Percentiles rank a stretch among this genome's conserved stretches.
phyloP scores from a whole-genome alignment of 768 basidiomycete genomes.

The Daedaleopsis nitida region DNA sequence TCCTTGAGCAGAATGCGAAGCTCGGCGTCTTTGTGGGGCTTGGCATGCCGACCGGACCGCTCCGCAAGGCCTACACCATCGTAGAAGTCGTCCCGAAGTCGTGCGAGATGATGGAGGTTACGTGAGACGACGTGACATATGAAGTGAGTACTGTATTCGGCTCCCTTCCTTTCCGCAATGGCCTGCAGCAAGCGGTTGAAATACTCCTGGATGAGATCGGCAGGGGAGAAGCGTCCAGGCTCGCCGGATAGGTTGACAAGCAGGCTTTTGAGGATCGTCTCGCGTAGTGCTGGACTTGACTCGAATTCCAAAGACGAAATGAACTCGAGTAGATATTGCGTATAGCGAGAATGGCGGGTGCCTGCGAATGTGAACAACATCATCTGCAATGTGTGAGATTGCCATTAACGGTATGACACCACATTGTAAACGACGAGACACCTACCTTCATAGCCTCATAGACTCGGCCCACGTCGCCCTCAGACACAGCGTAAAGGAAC shows the following conservation, averaged over 20 bases:
- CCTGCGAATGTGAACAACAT: constrained; percentile 39
- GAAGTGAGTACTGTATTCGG: constrained; percentile 26
- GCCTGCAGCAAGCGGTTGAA: constrained; percentile 27
- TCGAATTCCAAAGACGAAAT: constrained; percentile 35
- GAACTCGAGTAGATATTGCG: constrained; percentile 35
- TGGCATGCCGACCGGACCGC: constrained; percentile 22
- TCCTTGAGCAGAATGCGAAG: constrained; percentile 17
- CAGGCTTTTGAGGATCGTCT: constrained; percentile 18
- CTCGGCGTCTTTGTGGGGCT: constrained; percentile 22
- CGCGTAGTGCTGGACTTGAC: constrained; percentile 23
- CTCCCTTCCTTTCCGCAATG: constrained; percentile 21
- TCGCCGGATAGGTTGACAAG: constrained; percentile 34
- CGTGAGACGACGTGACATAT: constrained; percentile 28
- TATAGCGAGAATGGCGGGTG: constrained; percentile 35
- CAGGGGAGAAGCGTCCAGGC: constrained; percentile 26
- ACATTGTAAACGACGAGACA: no score
- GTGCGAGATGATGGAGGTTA: constrained; percentile 26
- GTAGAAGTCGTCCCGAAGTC: constrained; percentile 25
- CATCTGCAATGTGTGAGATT: background rate
- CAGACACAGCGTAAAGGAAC: constrained; percentile 27
- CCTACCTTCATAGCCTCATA: constrained; percentile 36
- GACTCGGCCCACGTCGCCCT: constrained; percentile 36
- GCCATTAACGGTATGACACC: no score
- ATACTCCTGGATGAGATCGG: constrained; percentile 34
- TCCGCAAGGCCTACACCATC: background rate